Conservation (phyloP, 441 rosid genomes). For the Gossypium gossypioides region DNA sequence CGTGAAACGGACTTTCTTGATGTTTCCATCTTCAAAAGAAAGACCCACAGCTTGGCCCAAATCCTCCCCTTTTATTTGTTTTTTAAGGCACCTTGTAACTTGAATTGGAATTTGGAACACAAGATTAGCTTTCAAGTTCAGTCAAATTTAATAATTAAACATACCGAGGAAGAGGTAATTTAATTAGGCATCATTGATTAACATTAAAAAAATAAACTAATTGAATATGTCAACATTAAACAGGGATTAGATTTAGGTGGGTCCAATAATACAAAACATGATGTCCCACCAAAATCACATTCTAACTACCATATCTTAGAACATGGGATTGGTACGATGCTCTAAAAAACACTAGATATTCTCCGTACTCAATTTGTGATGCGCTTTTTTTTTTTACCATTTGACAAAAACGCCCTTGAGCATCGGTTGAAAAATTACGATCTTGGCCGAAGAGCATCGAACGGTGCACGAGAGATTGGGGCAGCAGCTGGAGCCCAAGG, state of each 20-base stretch:
- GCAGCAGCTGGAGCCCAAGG: constrained; percentile 38
- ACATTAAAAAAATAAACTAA: constrained; percentile 15
- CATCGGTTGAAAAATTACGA: constrained; percentile 10
- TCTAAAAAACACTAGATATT: neutral
- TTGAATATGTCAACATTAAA: constrained; percentile 10
- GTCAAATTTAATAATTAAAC: too few species aligned
- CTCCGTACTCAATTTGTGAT: neutral
- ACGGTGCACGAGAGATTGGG: constrained; percentile 25
- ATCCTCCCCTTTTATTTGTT: too few species aligned
- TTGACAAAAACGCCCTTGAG: constrained; percentile 17
- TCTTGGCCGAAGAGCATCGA: constrained; percentile 43
- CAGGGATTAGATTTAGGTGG: neutral
- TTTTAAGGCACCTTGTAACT: too few species aligned
- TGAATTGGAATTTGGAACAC: too few species aligned
- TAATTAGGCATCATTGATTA: constrained; percentile 8
- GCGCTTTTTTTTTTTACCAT: neutral
- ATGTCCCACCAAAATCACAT: constrained; percentile 41
- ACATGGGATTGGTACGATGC: neutral
- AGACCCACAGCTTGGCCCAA: too few species aligned
- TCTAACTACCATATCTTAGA: constrained; percentile 33
- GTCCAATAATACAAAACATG: constrained; percentile 37
- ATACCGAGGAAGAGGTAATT: neutral
- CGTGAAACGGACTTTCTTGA: too few species aligned
- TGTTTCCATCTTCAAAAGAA: too few species aligned
- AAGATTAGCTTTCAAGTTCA: too few species aligned